These are phyloP conservation scores for Capillidium rhysosporum DNA, from an alignment of 371 early-diverging fungal species.

Conservation along the genomic window DNA sequence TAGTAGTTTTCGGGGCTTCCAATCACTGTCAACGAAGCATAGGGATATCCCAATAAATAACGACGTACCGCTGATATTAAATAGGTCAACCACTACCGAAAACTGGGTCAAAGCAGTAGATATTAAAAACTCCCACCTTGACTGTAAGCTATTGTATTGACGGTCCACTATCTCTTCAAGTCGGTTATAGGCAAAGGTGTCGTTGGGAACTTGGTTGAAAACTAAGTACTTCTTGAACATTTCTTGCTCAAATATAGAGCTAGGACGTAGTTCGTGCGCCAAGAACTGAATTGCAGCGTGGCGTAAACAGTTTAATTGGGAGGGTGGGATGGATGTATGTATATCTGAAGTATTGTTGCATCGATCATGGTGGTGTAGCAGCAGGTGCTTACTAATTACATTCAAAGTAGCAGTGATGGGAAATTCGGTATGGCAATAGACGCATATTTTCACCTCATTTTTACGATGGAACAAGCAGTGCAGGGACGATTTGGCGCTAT, in stretches of 20 bases:
- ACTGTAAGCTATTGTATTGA: not conserved
- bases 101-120: not conserved
- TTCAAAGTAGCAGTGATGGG: not conserved
- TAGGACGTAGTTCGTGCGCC: not conserved
- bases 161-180: not conserved
- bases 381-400: not conserved
- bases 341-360: not conserved
- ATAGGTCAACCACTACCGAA: not conserved
- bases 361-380: not conserved
- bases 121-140: not conserved
- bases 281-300: not conserved
- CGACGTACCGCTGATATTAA: not conserved
- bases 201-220: not conserved
- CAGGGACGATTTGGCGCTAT: not conserved
- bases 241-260: not conserved
- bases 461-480: not conserved
- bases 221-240: conserved; percentile 1
- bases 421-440: conserved; percentile 1
- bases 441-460: not conserved
- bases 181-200: not conserved
- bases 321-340: not conserved
- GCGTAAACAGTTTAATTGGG: not conserved
- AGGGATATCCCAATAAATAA: not conserved
- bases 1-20: not conserved
- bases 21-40: not conserved